Evolutionary conservation across 164 flowering plant species (phyloP).

Genomic region (Amborella trichopoda): DNA sequence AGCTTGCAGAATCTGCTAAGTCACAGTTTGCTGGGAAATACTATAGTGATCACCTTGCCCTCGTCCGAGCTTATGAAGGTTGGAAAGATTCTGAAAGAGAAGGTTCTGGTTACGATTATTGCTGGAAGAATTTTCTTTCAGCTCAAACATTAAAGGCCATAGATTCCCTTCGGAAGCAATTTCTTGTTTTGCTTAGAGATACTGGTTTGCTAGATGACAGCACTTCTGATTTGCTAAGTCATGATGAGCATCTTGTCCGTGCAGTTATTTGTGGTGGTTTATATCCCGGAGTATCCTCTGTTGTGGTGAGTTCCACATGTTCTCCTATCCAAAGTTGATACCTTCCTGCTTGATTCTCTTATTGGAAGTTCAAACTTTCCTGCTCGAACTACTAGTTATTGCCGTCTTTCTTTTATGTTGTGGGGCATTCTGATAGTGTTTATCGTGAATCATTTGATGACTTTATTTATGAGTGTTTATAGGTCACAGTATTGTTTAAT

Average conservation of each 20-base stretch:
- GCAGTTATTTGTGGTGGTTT: conserved; percentile 86
- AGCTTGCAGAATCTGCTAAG: conserved; percentile 93
- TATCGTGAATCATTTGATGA: no score
- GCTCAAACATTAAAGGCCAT: conserved; percentile 82
- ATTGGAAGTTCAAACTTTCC: no score
- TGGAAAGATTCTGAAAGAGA: conserved; percentile 81
- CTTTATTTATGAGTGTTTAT: no score
- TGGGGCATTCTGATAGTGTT: no score
- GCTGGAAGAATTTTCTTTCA: conserved; percentile 92
- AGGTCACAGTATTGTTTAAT: no score
- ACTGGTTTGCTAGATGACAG: conserved; percentile 58
- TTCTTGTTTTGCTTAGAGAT: conserved; percentile 60
- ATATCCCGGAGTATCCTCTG: conserved; percentile 88
- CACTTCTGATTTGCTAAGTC: conserved; percentile 45
- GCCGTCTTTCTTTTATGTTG: no score
- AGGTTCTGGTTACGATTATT: conserved; percentile 63
- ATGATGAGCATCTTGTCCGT: conserved; percentile 64
- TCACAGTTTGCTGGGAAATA: conserved; percentile 56
- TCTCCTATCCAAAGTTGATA: background rate
- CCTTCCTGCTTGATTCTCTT: no score
- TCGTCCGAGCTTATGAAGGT: conserved; percentile 77
- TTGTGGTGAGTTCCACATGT: conserved; percentile 49
- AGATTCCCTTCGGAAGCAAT: conserved; percentile 77
- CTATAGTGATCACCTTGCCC: conserved; percentile 85
- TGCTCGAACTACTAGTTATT: no score